Percentiles rank a stretch among this genome's conserved stretches.
Evolutionary conservation across 192 early-diverging fungal genomes (phyloP).

Genomic region (Coemansia sp.): DNA sequence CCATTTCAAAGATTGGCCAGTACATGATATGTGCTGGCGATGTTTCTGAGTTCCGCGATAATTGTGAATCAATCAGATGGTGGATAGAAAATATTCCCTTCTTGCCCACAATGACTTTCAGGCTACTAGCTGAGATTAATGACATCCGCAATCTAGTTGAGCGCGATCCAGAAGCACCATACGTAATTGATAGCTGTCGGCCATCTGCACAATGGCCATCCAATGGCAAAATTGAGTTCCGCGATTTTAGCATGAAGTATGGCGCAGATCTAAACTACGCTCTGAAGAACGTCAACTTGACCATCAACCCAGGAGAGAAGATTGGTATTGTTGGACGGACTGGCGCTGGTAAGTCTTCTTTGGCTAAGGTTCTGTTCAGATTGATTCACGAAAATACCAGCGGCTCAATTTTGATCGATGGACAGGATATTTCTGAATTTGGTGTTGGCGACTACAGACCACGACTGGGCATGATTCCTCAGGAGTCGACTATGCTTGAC

Average conservation of each 20-base stretch:
- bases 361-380: constrained; percentile 62
- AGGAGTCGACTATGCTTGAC: constrained; percentile 66
- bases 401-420: constrained; percentile 73
- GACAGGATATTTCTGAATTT: constrained; percentile 70
- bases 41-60: background rate
- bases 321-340: constrained; percentile 62
- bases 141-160: constrained; percentile 2
- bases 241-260: constrained; percentile 30
- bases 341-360: constrained; percentile 67
- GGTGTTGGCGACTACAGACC: constrained; percentile 67
- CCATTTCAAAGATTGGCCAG: background rate
- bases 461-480: constrained; percentile 57
- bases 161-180: constrained; percentile 19
- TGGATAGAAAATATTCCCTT: background rate
- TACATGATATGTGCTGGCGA: background rate
- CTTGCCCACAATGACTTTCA: background rate
- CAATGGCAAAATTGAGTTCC: constrained; percentile 32
- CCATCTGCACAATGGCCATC: constrained; percentile 29
- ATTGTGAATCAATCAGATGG: background rate
- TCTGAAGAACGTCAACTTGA: constrained; percentile 50
- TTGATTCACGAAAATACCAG: constrained; percentile 61
- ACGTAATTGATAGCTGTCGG: background rate
- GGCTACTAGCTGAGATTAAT: background rate
- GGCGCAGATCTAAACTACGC: constrained; percentile 19
- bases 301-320: constrained; percentile 60